phyloP scores from a whole-genome alignment of 202 grass and related monocot species.

The Alloteropsis angusta region DNA sequence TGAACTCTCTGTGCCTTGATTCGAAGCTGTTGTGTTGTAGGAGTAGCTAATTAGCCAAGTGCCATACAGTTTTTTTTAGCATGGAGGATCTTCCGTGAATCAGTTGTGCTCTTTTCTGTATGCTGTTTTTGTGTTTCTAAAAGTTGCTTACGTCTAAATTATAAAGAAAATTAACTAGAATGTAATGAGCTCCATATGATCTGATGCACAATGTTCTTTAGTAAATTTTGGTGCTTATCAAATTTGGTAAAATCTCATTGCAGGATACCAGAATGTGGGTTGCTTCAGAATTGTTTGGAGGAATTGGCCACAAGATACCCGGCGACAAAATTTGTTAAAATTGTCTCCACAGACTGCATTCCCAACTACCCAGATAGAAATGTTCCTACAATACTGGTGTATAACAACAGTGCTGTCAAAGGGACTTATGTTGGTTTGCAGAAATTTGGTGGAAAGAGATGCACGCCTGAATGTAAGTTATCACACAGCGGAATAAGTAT shows the following conservation, averaged over 20 bases:
- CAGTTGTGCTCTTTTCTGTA: not conserved
- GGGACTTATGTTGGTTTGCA: constrained; percentile 76
- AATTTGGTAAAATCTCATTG: constrained; percentile 15
- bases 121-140: not conserved
- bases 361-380: constrained; percentile 86
- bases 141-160: not conserved
- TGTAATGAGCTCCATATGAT: not conserved
- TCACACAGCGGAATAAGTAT: not conserved
- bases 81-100: not conserved
- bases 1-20: not conserved
- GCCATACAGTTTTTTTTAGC: not conserved
- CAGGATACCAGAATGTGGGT: constrained; percentile 78
- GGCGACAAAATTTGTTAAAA: constrained; percentile 93
- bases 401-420: constrained; percentile 97
- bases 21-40: not conserved
- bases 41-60: not conserved
- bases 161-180: not conserved
- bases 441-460: constrained; percentile 74
- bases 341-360: constrained; percentile 92
- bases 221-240: not conserved
- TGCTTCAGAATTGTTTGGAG: constrained; percentile 81
- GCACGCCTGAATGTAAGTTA: constrained; percentile 88
- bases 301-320: constrained; percentile 76
- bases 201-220: not conserved
- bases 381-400: constrained; percentile 91